A percentile compares a stretch with the other conserved stretches of the same genome.
phyloP scores from a whole-genome alignment of 352 stramenopile genomes.

The Globisporangium ultimum region DNA sequence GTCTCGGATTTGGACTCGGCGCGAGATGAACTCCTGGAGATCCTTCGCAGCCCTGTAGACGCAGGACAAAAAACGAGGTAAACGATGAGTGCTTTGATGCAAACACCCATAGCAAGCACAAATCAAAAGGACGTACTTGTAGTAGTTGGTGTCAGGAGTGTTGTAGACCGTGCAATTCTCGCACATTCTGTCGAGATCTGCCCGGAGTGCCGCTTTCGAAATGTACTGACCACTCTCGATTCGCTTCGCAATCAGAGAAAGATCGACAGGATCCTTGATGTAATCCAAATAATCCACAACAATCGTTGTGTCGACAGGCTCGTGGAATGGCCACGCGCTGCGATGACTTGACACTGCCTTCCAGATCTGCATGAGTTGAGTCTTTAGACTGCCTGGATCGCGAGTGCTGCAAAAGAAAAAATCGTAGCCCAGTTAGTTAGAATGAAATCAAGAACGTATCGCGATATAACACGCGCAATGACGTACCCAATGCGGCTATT shows the following conservation, averaged over 20 bases:
- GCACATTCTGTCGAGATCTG: constrained; percentile 96
- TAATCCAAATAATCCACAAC: constrained; percentile 97
- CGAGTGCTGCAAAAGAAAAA: constrained; percentile 37
- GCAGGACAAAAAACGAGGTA: background rate
- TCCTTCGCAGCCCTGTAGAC: constrained; percentile 65
- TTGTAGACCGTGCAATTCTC: constrained; percentile 99
- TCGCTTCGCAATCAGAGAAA: constrained; percentile 79
- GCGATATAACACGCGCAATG: background rate
- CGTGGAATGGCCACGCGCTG: constrained; percentile 97
- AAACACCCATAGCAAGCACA: background rate
- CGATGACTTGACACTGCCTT: constrained; percentile 93
- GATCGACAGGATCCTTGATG: constrained; percentile 94
- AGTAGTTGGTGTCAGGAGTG: constrained; percentile 93
- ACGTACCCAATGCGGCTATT: constrained; percentile 82
- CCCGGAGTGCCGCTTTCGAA: constrained; percentile 89
- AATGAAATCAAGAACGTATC: constrained; percentile 3
- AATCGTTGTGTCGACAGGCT: constrained; percentile 94
- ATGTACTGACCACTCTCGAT: constrained; percentile 88
- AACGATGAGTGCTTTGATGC: background rate
- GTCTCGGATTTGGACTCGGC: constrained; percentile 56
- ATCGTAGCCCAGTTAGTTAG: background rate
- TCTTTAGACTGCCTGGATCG: constrained; percentile 79
- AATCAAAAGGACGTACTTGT: constrained; percentile 78
- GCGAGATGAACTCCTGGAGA: constrained; percentile 71
- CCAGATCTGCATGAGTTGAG: constrained; percentile 83